phyloP scores from a whole-genome alignment of 805 yeast genomes.

The Cyberlindnera nakhonratchasimensis region DNA sequence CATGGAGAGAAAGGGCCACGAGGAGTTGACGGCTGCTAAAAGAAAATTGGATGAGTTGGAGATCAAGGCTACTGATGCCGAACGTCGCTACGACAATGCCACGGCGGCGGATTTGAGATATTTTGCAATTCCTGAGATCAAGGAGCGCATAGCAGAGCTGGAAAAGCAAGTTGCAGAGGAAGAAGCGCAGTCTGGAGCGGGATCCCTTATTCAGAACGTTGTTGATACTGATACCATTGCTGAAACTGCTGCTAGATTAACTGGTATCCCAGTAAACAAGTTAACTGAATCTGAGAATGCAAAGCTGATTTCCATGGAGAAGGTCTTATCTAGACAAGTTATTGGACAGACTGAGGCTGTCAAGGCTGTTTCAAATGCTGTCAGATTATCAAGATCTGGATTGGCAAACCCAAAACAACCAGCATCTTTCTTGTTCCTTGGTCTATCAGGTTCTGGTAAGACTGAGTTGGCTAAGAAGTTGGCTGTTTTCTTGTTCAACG shows the following conservation, averaged over 20 bases:
- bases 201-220: conserved; percentile 76
- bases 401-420: conserved; percentile 96
- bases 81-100: conserved; percentile 91
- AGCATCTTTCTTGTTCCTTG: conserved; percentile 90
- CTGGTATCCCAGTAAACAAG: conserved; percentile 95
- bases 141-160: conserved; percentile 67
- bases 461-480: conserved; percentile 96
- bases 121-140: conserved; percentile 94
- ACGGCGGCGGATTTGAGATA: conserved; percentile 95
- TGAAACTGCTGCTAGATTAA: conserved; percentile 94
- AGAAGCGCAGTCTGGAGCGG: conserved; percentile 54
- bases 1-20: conserved; percentile 88
- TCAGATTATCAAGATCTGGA: conserved; percentile 90
- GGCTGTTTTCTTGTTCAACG: conserved; percentile 94
- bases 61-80: conserved; percentile 92
- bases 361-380: conserved; percentile 93
- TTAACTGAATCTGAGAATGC: conserved; percentile 93
- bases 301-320: conserved; percentile 93
- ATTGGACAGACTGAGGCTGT: conserved; percentile 97
- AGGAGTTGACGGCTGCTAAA: conserved; percentile 84
- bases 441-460: conserved; percentile 97
- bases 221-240: conserved; percentile 91
- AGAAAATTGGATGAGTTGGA: conserved; percentile 90
- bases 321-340: conserved; percentile 72
- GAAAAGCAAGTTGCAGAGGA: conserved; percentile 80